These are phyloP conservation scores for Tetraselmis chui DNA, from an alignment of 139 green algal genomes.

Conservation along the genomic window DNA sequence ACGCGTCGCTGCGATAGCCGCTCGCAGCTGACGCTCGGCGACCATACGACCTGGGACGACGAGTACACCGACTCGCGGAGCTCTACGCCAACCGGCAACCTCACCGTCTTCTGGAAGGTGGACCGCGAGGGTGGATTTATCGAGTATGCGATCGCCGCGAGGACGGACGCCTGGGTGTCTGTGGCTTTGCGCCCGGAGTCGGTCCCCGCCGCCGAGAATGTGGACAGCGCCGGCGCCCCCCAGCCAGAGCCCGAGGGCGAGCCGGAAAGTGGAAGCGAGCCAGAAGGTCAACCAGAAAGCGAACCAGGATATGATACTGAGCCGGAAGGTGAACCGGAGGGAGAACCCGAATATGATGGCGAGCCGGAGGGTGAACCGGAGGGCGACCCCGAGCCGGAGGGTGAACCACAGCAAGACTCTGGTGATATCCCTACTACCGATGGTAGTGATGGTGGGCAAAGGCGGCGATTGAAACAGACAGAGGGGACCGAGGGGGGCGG, in stretches of 20 bases:
- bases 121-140: background rate
- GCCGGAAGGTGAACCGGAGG: conserved; percentile 1
- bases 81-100: background rate
- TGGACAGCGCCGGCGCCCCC: background rate
- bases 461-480: too few species aligned
- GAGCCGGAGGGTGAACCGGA: conserved; percentile 7
- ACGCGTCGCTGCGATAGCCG: background rate
- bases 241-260: background rate
- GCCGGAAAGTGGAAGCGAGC: background rate
- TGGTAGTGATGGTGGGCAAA: too few species aligned
- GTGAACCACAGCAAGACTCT: too few species aligned
- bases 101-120: conserved; percentile 5
- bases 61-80: conserved; percentile 8
- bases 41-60: conserved; percentile 3
- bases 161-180: conserved; percentile 9
- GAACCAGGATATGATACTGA: background rate
- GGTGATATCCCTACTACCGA: too few species aligned
- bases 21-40: background rate
- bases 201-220: background rate
- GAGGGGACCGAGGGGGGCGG: too few species aligned
- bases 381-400: background rate
- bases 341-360: background rate
- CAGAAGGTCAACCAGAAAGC: background rate
- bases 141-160: conserved; percentile 15
- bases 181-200: conserved; percentile 5